Evolutionary conservation across 257 asterid species (phyloP).

Genomic region (Salvia hispanica): DNA sequence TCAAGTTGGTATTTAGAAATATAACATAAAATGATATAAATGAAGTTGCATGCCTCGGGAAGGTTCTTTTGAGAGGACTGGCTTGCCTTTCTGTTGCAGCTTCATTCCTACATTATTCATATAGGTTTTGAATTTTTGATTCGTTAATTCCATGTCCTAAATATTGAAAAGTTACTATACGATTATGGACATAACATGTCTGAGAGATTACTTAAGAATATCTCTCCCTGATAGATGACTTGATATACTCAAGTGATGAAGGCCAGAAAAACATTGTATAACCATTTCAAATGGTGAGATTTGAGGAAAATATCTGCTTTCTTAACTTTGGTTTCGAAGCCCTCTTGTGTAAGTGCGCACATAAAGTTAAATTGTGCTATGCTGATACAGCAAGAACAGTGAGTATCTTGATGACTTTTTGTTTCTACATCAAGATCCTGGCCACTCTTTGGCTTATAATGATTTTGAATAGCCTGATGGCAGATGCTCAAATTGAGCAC

Average conservation of each 20-base stretch:
- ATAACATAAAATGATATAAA: neutral
- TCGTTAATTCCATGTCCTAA: neutral
- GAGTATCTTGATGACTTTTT: neutral
- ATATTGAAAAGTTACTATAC: neutral
- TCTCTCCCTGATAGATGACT: constrained; percentile 6
- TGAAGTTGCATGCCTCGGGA: constrained; percentile 14
- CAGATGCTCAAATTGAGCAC: neutral
- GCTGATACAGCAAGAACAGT: neutral
- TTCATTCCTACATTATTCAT: constrained; percentile 1
- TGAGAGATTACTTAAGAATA: neutral
- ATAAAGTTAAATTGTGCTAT: neutral
- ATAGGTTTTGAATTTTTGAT: neutral
- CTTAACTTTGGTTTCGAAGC: neutral
- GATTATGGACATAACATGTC: neutral
- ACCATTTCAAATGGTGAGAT: neutral
- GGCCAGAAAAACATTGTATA: neutral
- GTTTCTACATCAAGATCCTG: constrained; percentile 7
- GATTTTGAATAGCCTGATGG: neutral
- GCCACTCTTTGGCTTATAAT: neutral
- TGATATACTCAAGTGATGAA: constrained; percentile 4
- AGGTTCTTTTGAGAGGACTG: neutral
- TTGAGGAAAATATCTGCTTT: neutral
- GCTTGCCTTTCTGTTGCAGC: neutral
- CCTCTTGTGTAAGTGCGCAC: neutral
- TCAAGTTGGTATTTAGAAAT: neutral